Base-by-base conservation (phyloP, 768 basidiomycete species). In the Pulveroboletus sp. region DNA sequence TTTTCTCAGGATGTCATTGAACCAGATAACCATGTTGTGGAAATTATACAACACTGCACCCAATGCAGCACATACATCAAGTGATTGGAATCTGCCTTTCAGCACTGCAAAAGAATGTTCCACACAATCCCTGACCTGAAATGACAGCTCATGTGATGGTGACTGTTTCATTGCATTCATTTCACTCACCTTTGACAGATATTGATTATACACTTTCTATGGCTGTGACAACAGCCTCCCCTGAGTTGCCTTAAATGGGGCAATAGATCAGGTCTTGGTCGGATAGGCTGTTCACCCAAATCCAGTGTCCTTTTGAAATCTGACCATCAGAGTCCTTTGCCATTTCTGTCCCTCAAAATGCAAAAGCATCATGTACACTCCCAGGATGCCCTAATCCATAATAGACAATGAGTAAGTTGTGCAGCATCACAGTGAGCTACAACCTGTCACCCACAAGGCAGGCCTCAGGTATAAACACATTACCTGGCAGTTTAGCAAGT, bases 241-340 rank as follows among this genome's bases (percentile, higher is more conserved):
- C 23, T 5, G 0, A 1, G 6, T 23, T 1, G 5, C 36, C 27
- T 55, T 55, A 2, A 54, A 51, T 2, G 45, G 49, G 1, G 47
- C 17, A 0, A 54, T 35, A 27, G 50, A 51, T 50, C 53, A 57
- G 2, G 29, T 13, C 13, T 37, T 32, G 4, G 13, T 40, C 16
- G 56, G 43, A n/a, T 60, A 60, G 16, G 56, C 43, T 60, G 9
- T 60, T n/a, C n/a, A n/a, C n/a, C n/a, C n/a, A n/a, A n/a, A n/a
- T n/a, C n/a, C n/a, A n/a, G n/a, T n/a, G n/a, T n/a, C n/a, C n/a
- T n/a, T n/a, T n/a, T n/a, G n/a, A n/a, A n/a, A n/a, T n/a, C n/a
- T n/a, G n/a, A n/a, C n/a, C n/a, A n/a, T n/a, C n/a, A n/a, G n/a
- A n/a, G n/a, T n/a, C n/a, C n/a, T n/a, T n/a, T n/a, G n/a, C n/a